Evolutionary conservation across 2,329 filamentous ascomycete genomes (phyloP), one percentile per base, ranked within the genome.

Genomic region (Trichophyton mentagrophytes): DNA sequence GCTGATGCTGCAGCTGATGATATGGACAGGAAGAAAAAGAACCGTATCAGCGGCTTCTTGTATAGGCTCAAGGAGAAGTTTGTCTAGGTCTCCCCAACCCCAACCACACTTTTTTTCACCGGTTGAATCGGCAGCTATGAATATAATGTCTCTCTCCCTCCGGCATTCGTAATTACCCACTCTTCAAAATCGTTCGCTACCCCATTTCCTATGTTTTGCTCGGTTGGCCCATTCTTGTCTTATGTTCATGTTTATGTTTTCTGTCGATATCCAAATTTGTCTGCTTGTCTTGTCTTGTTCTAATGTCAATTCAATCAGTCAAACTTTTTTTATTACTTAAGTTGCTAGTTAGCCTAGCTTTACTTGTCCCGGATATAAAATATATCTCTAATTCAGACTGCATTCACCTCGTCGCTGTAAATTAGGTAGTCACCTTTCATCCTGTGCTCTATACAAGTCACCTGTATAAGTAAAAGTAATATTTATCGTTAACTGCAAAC

Each of bases 11-110:
- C 67, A 20, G 66, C 67, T 3, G 68, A 69, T 1, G 7, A 40
- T n/a, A 73, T 76, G 15, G 79, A 83, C 58, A 84, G 82, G 76
- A 87, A 86, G 78, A 86, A 85, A 79, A 85, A 84, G 77, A 78
- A 82, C 72, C 79, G 85, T 60, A 67, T 85, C 62, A 87, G 84
- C 72, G 74, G 79, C 59, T 80, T 87, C 67, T 82, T 88, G 69
- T 71, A 72, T 36, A 78, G 75, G 68, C 65, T 83, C 61, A 82
- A 81, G 74, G 79, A 79, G 65, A 82, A 80, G 71, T 72, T 82
- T 22, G 49, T 27, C n/a, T 53, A 42, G 38, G 38, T 1, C 1
- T n/a, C 11, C n/a, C 38, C 13, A 3, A 1, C 3, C 7, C 38
- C 27, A 30, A 7, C 38, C 38, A 11, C 38, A 3, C 38, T n/a